A percentile compares a stretch with the other conserved stretches of the same genome.
Conservation (phyloP, 768 basidiomycete species). For the Kwoniella sp. region DNA sequence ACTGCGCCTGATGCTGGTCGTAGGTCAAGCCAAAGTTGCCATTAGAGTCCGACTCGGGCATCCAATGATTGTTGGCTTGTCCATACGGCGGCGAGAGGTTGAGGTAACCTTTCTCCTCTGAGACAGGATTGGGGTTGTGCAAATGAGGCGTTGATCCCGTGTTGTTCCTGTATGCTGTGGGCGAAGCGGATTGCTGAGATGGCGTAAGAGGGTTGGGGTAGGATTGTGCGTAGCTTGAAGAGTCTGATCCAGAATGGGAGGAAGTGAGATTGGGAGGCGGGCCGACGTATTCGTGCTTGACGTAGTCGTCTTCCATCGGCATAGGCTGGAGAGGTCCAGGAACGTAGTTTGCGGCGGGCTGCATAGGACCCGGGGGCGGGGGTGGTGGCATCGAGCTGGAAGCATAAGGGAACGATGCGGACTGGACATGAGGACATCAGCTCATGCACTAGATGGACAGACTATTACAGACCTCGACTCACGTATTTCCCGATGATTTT, state of each 20-base stretch:
- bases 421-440: constrained; percentile 27
- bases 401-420: constrained; percentile 40
- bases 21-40: constrained; percentile 13
- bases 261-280: constrained; percentile 13
- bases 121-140: constrained; percentile 1
- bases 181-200: constrained; percentile 11
- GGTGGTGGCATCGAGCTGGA: constrained; percentile 30
- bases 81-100: constrained; percentile 23
- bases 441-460: not conserved
- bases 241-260: constrained; percentile 20
- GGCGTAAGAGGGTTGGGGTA: constrained; percentile 22
- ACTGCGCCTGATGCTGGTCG: constrained; percentile 25
- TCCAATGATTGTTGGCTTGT: constrained; percentile 11
- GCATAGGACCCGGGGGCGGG: constrained; percentile 17
- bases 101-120: constrained; percentile 23
- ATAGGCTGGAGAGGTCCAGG: constrained; percentile 29
- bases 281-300: constrained; percentile 21
- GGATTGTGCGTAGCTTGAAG: constrained; percentile 25
- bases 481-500: constrained; percentile 60
- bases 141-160: constrained; percentile 4
- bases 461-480: no score
- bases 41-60: constrained; percentile 15
- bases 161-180: constrained; percentile 12
- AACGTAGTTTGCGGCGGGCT: constrained; percentile 15
- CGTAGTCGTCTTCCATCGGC: constrained; percentile 16